Conservation (phyloP, 169 alveolate genomes). For the Plasmodium berghei region DNA sequence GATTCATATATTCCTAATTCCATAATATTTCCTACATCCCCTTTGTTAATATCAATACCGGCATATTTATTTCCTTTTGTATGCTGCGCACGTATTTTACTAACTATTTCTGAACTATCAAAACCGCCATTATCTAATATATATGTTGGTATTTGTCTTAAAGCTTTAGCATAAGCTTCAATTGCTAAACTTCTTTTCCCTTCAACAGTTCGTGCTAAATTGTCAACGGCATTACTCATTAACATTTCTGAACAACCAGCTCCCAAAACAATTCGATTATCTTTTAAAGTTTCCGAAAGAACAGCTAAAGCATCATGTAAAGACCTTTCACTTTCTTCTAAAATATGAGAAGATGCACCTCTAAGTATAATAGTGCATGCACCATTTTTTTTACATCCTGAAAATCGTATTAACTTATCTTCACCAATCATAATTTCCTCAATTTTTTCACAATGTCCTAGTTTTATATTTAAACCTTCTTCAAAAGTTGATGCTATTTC, state of each 20-base stretch:
- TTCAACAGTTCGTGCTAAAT: slow-evolving; percentile 93
- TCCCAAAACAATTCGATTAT: slow-evolving; percentile 95
- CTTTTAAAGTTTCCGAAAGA: slow-evolving; percentile 94
- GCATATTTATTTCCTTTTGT: slow-evolving; percentile 91
- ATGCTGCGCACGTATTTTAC: slow-evolving; percentile 96
- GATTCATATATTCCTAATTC: slow-evolving; percentile 97
- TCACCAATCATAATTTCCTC: slow-evolving; percentile 99
- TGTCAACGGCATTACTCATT: slow-evolving; percentile 98
- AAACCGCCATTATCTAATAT: slow-evolving; percentile 98
- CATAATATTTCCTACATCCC: slow-evolving; percentile 95
- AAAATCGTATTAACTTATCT: slow-evolving; percentile 97
- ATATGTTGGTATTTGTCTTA: slow-evolving; percentile 97
- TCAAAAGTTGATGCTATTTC: slow-evolving; percentile 99
- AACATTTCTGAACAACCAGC: slow-evolving; percentile 99
- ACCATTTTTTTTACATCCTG: slow-evolving; percentile 95
- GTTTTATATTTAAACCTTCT: slow-evolving; percentile 92
- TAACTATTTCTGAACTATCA: slow-evolving; percentile 98
- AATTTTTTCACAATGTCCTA: slow-evolving; percentile 96
- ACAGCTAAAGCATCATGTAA: slow-evolving; percentile 99
- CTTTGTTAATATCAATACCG: slow-evolving; percentile 95
- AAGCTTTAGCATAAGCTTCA: slow-evolving; percentile 98
- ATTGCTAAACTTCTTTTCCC: slow-evolving; percentile 98
- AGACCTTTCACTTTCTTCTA: slow-evolving; percentile 99
- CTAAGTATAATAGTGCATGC: slow-evolving; percentile 98
- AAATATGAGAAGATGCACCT: slow-evolving; percentile 99